A percentile compares a stretch with the other conserved stretches of the same genome.
Evolutionary conservation across 495 filamentous ascomycete species (phyloP).

Genomic region (Penicillium bovifimosum): DNA sequence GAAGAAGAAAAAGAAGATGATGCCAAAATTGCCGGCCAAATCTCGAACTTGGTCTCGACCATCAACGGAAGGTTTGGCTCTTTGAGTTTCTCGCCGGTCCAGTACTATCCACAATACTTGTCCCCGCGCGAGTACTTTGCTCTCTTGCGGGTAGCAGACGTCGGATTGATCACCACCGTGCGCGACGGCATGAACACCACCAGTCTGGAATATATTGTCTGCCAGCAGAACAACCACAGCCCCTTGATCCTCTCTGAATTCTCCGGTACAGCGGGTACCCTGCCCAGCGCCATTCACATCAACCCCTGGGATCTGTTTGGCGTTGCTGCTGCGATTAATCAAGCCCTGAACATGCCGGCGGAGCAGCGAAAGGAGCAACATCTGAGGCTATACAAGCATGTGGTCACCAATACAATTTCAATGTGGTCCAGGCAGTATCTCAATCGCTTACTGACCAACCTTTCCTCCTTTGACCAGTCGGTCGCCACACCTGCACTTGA

Average conservation of each 20-base stretch:
- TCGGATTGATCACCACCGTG: slow-evolving; percentile 86
- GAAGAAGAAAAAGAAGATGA: slow-evolving; percentile 67
- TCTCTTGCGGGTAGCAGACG: slow-evolving; percentile 76
- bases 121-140: slow-evolving; percentile 85
- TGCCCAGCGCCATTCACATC: slow-evolving; percentile 82
- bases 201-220: slow-evolving; percentile 86
- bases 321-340: slow-evolving; percentile 72
- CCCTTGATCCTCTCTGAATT: slow-evolving; percentile 93
- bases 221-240: slow-evolving; percentile 75
- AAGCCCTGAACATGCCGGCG: slow-evolving; percentile 66
- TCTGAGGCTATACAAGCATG: slow-evolving; percentile 67
- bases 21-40: slow-evolving; percentile 72
- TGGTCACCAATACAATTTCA: slow-evolving; percentile 75
- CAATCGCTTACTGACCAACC: slow-evolving; percentile 66
- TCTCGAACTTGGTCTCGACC: slow-evolving; percentile 79
- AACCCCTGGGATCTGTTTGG: slow-evolving; percentile 87
- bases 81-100: slow-evolving; percentile 77
- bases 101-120: slow-evolving; percentile 89
- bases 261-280: slow-evolving; percentile 82
- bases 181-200: slow-evolving; percentile 97
- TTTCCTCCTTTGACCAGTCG: slow-evolving; percentile 68
- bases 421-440: slow-evolving; percentile 75
- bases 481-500: slow-evolving; percentile 77
- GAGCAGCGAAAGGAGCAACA: slow-evolving; percentile 51
- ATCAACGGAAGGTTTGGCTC: slow-evolving; percentile 89